Conservation (phyloP, 257 asterid genomes). For the Solanum lycopersicoides region DNA sequence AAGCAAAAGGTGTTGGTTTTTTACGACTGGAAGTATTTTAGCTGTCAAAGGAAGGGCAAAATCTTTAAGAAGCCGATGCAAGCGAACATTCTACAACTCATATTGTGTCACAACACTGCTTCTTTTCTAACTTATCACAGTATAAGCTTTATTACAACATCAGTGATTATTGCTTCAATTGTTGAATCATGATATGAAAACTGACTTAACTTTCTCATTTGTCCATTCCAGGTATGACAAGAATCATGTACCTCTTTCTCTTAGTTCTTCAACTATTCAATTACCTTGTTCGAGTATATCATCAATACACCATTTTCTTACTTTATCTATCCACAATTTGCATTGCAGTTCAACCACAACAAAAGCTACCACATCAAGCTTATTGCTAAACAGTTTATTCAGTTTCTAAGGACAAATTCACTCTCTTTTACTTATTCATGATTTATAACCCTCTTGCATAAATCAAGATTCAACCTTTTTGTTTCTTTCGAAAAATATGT, state of each 20-base stretch:
- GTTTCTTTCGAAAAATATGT: background rate
- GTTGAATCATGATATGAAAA: background rate
- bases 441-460: background rate
- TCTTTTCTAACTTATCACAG: background rate
- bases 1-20: constrained; percentile 95
- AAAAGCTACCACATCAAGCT: background rate
- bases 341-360: background rate
- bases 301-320: background rate
- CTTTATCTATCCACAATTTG: background rate
- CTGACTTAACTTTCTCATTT: background rate
- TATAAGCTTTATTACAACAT: background rate
- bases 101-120: background rate
- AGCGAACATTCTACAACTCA: background rate
- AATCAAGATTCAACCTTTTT: background rate
- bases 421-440: background rate
- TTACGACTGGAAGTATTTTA: constrained; percentile 91
- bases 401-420: background rate
- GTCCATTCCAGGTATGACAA: background rate
- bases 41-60: constrained; percentile 41
- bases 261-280: background rate
- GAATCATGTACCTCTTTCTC: background rate
- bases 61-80: background rate
- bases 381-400: background rate
- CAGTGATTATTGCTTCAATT: background rate
- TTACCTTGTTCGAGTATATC: background rate